A percentile compares a stretch with the other conserved stretches of the same genome.
Conservation (phyloP, 1,284 basidiomycete genomes). For the Amylostereum areolatum region DNA sequence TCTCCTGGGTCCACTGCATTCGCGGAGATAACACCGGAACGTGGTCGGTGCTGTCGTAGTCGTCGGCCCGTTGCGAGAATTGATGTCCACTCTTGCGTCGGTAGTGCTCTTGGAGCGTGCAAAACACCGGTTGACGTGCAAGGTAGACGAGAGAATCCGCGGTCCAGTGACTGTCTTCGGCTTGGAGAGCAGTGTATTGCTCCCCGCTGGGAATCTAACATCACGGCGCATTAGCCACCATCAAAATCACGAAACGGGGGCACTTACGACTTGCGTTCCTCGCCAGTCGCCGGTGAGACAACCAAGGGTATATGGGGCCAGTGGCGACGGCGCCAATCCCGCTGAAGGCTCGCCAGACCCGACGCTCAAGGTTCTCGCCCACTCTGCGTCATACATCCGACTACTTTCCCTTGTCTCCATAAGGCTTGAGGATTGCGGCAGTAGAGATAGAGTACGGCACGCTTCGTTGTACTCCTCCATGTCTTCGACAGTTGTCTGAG, state of each 20-base stretch:
- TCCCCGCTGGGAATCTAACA: conserved; percentile 4
- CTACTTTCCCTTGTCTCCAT: conserved; percentile 18
- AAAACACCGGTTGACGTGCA: conserved; percentile 6
- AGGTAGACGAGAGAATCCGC: conserved; percentile 1
- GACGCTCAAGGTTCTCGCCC: background rate
- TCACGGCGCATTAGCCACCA: background rate
- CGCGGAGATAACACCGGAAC: conserved; percentile 1
- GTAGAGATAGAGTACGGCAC: conserved; percentile 17
- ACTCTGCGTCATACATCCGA: conserved; percentile 11
- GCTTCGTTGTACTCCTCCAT: conserved; percentile 33
- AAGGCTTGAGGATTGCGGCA: conserved; percentile 2
- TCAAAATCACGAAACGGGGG: background rate
- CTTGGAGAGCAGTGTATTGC: conserved; percentile 2
- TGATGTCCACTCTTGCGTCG: too few relatives aligned
- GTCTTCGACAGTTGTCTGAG: conserved; percentile 39
- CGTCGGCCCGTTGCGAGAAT: background rate
- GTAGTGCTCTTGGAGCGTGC: conserved; percentile 4
- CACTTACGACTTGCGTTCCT: conserved; percentile 11
- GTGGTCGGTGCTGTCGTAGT: background rate
- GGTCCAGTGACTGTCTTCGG: background rate
- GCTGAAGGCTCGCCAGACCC: background rate
- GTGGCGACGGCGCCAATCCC: conserved; percentile 7
- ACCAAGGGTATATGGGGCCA: conserved; percentile 10
- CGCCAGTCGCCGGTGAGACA: conserved; percentile 13
- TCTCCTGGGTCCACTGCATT: background rate